Evolutionary conservation across 192 early-diverging fungal genomes (phyloP).

Genomic region (Backusella australiensis): DNA sequence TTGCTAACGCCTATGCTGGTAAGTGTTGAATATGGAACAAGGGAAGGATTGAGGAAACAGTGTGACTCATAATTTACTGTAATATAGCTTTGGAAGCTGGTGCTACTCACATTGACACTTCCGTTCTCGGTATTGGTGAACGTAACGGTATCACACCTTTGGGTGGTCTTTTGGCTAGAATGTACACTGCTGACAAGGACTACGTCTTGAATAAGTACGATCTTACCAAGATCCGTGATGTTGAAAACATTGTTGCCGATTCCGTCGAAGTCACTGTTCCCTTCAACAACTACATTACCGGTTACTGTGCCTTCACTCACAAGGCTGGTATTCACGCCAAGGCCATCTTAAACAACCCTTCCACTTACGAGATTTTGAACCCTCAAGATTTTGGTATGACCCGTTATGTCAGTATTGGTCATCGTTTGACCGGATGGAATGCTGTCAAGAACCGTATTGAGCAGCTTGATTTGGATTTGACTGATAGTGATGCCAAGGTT

Average conservation of each 20-base stretch:
- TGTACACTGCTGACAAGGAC: conserved; percentile 92
- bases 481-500: conserved; percentile 88
- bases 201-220: conserved; percentile 95
- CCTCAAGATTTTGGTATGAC: conserved; percentile 99
- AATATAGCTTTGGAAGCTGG: conserved; percentile 89
- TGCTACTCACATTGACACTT: conserved; percentile 98
- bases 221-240: conserved; percentile 85
- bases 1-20: conserved; percentile 94
- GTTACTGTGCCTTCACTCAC: conserved; percentile 98
- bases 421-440: conserved; percentile 98
- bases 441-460: conserved; percentile 98
- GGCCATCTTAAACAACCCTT: conserved; percentile 98
- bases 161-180: conserved; percentile 91
- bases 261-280: conserved; percentile 93
- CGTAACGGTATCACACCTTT: conserved; percentile 97
- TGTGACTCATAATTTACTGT: not conserved
- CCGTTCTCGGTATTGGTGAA: conserved; percentile 97
- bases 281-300: conserved; percentile 99
- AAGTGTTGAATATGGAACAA: not conserved
- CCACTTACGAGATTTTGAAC: conserved; percentile 97
- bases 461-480: conserved; percentile 80
- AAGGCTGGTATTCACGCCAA: conserved; percentile 99
- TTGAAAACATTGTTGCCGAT: conserved; percentile 96
- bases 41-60: not conserved
- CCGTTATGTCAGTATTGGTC: conserved; percentile 94